phyloP scores from a whole-genome alignment of 495 filamentous ascomycete species.

The Halenospora varia region DNA sequence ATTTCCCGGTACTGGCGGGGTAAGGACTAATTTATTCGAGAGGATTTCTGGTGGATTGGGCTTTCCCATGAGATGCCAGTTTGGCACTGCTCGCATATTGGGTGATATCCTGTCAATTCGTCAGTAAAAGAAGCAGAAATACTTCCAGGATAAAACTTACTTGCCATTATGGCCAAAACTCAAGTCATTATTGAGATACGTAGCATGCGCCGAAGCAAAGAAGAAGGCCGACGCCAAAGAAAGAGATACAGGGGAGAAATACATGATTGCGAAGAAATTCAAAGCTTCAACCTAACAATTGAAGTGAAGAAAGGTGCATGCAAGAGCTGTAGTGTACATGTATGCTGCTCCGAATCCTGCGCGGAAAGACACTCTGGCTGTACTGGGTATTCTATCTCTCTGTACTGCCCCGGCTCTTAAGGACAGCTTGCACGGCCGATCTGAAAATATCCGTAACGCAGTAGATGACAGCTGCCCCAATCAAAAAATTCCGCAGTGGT shows the following conservation, averaged over 20 bases:
- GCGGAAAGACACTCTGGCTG: neutral
- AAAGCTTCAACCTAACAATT: conserved; percentile 12
- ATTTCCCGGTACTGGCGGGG: conserved; percentile 84
- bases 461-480: conserved; percentile 16
- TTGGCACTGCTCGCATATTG: conserved; percentile 16
- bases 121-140: neutral
- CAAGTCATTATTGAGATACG: conserved; percentile 56
- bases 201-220: conserved; percentile 52
- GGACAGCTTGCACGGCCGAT: conserved; percentile 27
- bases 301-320: neutral
- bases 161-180: conserved; percentile 73
- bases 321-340: conserved; percentile 1
- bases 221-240: conserved; percentile 40
- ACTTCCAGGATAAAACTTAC: conserved; percentile 35
- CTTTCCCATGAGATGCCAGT: conserved; percentile 57
- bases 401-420: conserved; percentile 13
- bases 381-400: neutral
- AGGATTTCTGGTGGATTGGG: conserved; percentile 70
- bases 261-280: conserved; percentile 5
- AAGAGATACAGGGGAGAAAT: conserved; percentile 15
- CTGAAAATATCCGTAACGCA: conserved; percentile 16
- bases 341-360: neutral
- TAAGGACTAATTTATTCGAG: conserved; percentile 88
- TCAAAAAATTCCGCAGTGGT: conserved; percentile 21
- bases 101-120: conserved; percentile 18